Base-by-base conservation (phyloP, 192 early-diverging fungal genomes). In the Coemansia sp. region DNA sequence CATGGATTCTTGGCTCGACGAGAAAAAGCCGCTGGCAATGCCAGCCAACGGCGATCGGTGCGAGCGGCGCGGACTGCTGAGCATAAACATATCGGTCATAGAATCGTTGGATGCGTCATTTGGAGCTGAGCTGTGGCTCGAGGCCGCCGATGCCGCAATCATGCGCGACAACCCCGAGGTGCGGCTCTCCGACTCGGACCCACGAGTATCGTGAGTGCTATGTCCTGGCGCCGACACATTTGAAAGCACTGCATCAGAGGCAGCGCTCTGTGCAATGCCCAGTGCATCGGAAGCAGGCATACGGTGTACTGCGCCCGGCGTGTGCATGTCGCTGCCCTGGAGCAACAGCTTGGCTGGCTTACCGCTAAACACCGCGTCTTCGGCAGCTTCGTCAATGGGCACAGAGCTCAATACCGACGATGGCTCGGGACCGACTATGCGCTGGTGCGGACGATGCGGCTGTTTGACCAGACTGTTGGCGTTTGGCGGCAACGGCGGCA, bases 1-100 rank as follows among this genome's bases (percentile, higher is more conserved):
- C 61, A 69, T 63, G 11, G 71, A 66, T 26, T 73, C 71, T n/a
- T 72, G 69, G 37, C 75, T 78, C n/a, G 75, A 55, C 18, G 70
- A 63, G 48, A 79, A 73, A 20, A 79, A 70, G 1, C 64, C 71
- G 35, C 57, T 64, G 45, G 66, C 70, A 19, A 77, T 61, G 3
- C 51, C 64, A 0, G 76, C 62, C 45, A 73, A 52, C 53, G 76
- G 70, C 56, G 76, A 73, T 14, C 71, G 57, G 52, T 58, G 66
- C 13, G 66, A 43, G 23, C 66, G 75, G 29, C 62, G 67, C 9
- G 66, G 59, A 11, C 57, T 57, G 53, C 48, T 52, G 18, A 65
- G 55, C 48, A 53, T 37, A 18, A 60, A 37, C 39, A 67, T 39
- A 14, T 59, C 62, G 29, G 68, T 35, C 55, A 54, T 27, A 16